These are phyloP conservation scores for Poa annua DNA, from an alignment of 176 grass and related monocot genomes.

Conservation along the genomic window DNA sequence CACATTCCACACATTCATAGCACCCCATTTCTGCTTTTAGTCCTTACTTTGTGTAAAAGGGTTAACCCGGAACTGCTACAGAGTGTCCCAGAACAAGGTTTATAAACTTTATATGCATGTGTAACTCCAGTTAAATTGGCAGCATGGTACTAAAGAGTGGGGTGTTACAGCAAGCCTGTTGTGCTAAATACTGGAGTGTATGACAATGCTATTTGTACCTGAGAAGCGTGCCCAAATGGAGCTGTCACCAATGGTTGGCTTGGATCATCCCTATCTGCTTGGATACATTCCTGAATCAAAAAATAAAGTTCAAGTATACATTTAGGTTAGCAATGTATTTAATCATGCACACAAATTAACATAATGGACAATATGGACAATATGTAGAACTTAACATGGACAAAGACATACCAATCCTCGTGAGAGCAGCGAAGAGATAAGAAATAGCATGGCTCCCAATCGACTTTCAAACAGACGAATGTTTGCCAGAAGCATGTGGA, in stretches of 20 bases:
- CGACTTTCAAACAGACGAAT: constrained; percentile 92
- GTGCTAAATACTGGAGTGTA: constrained; percentile 22
- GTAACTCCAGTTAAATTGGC: background rate
- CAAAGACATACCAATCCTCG: constrained; percentile 82
- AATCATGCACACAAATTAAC: background rate
- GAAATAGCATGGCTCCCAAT: constrained; percentile 88
- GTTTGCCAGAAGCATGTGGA: constrained; percentile 62
- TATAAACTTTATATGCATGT: background rate
- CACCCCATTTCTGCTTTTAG: background rate
- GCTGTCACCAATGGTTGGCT: constrained; percentile 92
- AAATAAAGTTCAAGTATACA: constrained; percentile 35
- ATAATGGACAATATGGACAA: constrained; percentile 24
- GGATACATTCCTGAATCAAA: constrained; percentile 71
- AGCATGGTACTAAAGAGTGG: constrained; percentile 6
- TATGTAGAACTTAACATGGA: background rate
- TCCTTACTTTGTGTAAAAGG: background rate
- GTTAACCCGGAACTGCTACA: background rate
- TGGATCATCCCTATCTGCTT: constrained; percentile 94
- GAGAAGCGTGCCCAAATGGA: constrained; percentile 99
- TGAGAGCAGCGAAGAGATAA: constrained; percentile 90
- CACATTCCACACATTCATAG: background rate
- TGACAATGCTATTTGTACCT: constrained; percentile 53
- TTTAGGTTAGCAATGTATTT: constrained; percentile 7
- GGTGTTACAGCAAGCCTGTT: background rate
- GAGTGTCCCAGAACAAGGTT: background rate